Conservation (phyloP, 2,329 filamentous ascomycete species). For the Diplodia mutila region DNA sequence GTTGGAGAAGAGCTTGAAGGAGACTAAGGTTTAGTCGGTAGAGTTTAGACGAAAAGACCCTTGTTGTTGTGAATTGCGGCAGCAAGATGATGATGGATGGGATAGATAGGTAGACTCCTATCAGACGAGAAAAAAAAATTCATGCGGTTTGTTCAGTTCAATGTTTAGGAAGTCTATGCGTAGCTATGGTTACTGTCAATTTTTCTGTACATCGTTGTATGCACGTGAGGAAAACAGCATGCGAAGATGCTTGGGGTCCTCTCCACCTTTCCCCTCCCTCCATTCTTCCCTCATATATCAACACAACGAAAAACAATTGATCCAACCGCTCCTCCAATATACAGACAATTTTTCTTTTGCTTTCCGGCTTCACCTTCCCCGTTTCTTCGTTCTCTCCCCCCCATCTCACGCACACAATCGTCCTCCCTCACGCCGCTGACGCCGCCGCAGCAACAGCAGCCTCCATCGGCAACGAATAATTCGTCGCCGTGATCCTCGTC, state of each 20-base stretch:
- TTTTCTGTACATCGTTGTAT: background rate
- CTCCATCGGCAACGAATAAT: slow-evolving; percentile 46
- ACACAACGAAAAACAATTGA: too few species aligned
- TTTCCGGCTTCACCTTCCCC: background rate
- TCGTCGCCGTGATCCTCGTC: slow-evolving; percentile 74
- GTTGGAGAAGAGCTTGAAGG: slow-evolving; percentile 23
- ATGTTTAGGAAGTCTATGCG: background rate
- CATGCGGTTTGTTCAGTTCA: background rate
- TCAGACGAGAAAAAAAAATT: background rate
- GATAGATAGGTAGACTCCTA: background rate
- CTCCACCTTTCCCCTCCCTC: too few species aligned
- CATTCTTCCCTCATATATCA: too few species aligned
- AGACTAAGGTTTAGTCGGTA: slow-evolving; percentile 21
- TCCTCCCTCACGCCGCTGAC: background rate
- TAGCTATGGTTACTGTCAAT: background rate
- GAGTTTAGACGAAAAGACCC: background rate
- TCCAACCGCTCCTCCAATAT: too few species aligned
- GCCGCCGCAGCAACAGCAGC: background rate
- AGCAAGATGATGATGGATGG: background rate
- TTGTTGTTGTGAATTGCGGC: too few species aligned
- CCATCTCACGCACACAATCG: too few species aligned
- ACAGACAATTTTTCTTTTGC: background rate
- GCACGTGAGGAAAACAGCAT: too few species aligned
- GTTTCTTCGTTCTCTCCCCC: background rate
- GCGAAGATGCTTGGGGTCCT: too few species aligned